Evolutionary conservation across 805 yeast genomes (phyloP).

Genomic region (Metschnikowia lochheadii): DNA sequence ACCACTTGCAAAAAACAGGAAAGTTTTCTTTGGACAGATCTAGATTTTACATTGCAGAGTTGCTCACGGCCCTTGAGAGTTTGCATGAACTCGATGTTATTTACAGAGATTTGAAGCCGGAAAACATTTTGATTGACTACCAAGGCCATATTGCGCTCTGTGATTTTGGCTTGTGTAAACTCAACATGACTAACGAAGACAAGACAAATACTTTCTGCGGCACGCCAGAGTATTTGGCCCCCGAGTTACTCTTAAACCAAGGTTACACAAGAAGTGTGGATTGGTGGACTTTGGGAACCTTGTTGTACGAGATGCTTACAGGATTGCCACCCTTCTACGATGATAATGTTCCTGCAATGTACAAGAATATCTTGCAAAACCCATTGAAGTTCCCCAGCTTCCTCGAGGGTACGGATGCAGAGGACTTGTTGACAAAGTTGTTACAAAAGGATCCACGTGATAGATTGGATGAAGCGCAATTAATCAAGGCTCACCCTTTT

Average conservation of each 20-base stretch:
- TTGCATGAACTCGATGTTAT: constrained; percentile 88
- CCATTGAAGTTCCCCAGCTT: constrained; percentile 86
- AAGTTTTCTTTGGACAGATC: constrained; percentile 84
- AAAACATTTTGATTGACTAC: constrained; percentile 87
- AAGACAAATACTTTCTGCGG: constrained; percentile 94
- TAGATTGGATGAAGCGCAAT: constrained; percentile 78
- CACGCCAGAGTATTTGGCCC: constrained; percentile 96
- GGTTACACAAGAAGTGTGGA: constrained; percentile 96
- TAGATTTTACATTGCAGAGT: constrained; percentile 90
- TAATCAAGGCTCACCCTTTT: constrained; percentile 79
- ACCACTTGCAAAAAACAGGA: constrained; percentile 88
- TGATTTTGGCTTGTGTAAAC: constrained; percentile 94
- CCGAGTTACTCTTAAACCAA: constrained; percentile 84
- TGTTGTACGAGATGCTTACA: constrained; percentile 92
- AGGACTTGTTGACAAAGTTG: constrained; percentile 68
- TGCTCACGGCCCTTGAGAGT: constrained; percentile 88
- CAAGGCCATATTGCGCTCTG: constrained; percentile 97
- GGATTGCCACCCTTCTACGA: constrained; percentile 97
- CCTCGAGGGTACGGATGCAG: constrained; percentile 76
- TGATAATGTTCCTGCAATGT: constrained; percentile 90
- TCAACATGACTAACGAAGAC: constrained; percentile 88
- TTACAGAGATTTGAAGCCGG: constrained; percentile 94
- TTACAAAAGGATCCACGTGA: constrained; percentile 80
- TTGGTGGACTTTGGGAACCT: constrained; percentile 97
- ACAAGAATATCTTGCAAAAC: constrained; percentile 85